Base-by-base conservation (phyloP, 2,329 filamentous ascomycete genomes). In the Fusarium annulatum region DNA sequence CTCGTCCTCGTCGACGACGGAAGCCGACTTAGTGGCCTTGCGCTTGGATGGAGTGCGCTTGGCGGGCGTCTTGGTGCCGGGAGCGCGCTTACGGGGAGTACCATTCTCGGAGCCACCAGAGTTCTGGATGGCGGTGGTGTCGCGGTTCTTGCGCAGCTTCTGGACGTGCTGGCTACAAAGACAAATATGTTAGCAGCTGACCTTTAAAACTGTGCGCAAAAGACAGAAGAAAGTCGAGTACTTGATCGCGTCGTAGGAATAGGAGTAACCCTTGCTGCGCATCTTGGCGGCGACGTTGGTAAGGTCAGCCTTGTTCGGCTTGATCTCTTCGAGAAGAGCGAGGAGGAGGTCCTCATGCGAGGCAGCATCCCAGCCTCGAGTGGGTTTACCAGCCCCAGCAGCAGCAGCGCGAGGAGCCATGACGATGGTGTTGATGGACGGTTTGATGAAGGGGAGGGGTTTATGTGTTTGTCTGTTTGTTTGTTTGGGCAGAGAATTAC, bases 141-240 rank as follows among this genome's bases (percentile, higher is more conserved):
- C 81, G 10, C 81, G 79, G 42, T 69, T 79, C 67, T 79, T 81
- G 67, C 83, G 83, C 7, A 86, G 80, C 72, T 86, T 86, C 71
- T 85, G 83, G 12, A 87, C 81, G 39, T 87, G 85, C 74, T 86
- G 85, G 51, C 85, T 86, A 55, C 59, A 59, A 38, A 55, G 41
- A 60, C 34, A 51, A 41, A 28, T 5, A n/a, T 43, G 64, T 79
- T 72, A 78, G 68, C 49, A 30, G 19, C 67, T 46, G 9, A 9
- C 48, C 58, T 16, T n/a, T 43, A 21, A 6, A 49, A 19, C 38
- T 34, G 57, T 55, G 36, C 19, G 38, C 41, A 67, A 19, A 18
- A 39, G 19, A 38, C 28, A 19, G 71, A 43, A 53, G 71, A 43
- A 53, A 55, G 51, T 59, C 34, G 51, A 72, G 70, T 84, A 86